Conservation (phyloP, 108 stramenopile genomes). For the Cylindrotheca closterium region DNA sequence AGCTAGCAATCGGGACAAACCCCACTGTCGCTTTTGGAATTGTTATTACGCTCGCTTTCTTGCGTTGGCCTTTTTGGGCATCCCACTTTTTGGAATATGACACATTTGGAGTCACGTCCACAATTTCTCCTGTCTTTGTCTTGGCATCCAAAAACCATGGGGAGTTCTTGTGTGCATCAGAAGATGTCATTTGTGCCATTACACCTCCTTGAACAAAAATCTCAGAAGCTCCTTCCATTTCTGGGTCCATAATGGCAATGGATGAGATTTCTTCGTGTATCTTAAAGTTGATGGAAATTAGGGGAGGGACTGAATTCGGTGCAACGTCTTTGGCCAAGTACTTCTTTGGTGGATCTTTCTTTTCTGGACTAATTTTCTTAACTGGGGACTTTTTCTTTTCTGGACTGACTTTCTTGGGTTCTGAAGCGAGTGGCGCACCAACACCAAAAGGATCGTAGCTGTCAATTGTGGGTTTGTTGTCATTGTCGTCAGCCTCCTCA, state of each 20-base stretch:
- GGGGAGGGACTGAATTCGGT: slow-evolving; percentile 37
- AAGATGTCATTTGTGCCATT: slow-evolving; percentile 53
- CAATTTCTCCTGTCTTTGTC: not conserved
- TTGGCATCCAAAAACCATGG: slow-evolving; percentile 33
- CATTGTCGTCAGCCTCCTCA: not conserved
- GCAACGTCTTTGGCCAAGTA: not conserved
- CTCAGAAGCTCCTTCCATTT: slow-evolving; percentile 44
- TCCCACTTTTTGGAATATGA: slow-evolving; percentile 36
- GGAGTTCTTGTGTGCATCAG: slow-evolving; percentile 58
- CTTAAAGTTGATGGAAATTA: slow-evolving; percentile 46
- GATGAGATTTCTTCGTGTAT: slow-evolving; percentile 68
- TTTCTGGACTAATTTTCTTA: not conserved
- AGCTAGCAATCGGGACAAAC: slow-evolving; percentile 41
- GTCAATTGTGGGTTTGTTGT: not conserved
- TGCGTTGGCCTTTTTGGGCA: not conserved
- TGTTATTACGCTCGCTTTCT: slow-evolving; percentile 32
- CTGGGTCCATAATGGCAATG: slow-evolving; percentile 14
- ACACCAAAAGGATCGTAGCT: slow-evolving; percentile 32
- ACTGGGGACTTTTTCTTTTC: not conserved
- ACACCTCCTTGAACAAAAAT: slow-evolving; percentile 59
- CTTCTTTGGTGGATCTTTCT: slow-evolving; percentile 9
- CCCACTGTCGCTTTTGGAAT: slow-evolving; percentile 55
- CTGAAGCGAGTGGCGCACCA: slow-evolving; percentile 1
- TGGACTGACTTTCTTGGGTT: too few species aligned
- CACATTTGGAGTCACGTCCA: slow-evolving; percentile 18